phyloP scores from a whole-genome alignment of 2,329 filamentous ascomycete species.

The Samsoniella hepiali region DNA sequence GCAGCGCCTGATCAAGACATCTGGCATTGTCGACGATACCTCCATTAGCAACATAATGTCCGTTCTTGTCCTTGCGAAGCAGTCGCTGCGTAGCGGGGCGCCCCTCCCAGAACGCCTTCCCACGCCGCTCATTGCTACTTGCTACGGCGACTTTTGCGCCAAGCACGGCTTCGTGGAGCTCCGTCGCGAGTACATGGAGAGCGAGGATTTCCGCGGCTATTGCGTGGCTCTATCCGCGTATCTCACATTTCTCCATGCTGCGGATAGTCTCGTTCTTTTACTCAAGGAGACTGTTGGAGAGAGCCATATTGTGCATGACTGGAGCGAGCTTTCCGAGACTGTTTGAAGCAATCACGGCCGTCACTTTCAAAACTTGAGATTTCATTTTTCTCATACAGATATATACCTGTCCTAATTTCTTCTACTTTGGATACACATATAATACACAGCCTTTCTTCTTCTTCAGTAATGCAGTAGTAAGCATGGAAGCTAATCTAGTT shows the following conservation, averaged over 20 bases:
- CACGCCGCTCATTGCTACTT: conserved; percentile 41
- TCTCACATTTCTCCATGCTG: conserved; percentile 38
- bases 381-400: not conserved
- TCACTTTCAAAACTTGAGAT: not conserved
- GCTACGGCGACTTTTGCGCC: conserved; percentile 28
- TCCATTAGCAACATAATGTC: conserved; percentile 50
- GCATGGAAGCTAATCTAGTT: too few species aligned
- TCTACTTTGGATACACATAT: not conserved
- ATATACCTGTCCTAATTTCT: not conserved
- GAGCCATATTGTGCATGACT: conserved; percentile 26
- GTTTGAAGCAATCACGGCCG: not conserved
- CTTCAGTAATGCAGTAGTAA: too few species aligned
- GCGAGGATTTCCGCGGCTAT: conserved; percentile 43
- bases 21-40: conserved; percentile 41
- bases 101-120: conserved; percentile 47
- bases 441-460: not conserved
- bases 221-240: conserved; percentile 45
- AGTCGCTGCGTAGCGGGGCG: conserved; percentile 45
- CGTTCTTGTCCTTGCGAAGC: conserved; percentile 44
- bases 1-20: conserved; percentile 34
- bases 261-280: conserved; percentile 44
- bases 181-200: conserved; percentile 33
- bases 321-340: conserved; percentile 8
- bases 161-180: conserved; percentile 28
- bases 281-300: conserved; percentile 45